These are phyloP conservation scores for Galeopsis tetrahit DNA, from an alignment of 257 asterid genomes.

Conservation along the genomic window DNA sequence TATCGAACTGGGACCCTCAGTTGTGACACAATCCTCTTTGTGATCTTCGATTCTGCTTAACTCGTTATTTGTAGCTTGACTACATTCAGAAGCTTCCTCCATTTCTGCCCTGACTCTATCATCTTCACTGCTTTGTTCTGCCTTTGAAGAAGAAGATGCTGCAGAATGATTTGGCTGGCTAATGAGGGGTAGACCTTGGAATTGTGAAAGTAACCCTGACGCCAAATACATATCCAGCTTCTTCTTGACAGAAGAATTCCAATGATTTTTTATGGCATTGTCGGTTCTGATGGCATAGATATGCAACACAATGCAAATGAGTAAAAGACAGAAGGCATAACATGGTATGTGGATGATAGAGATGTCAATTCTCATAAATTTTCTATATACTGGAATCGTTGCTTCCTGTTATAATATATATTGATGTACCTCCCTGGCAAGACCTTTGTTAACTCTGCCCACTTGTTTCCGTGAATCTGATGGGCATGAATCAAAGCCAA, in stretches of 20 bases:
- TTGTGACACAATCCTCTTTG: conserved; percentile 40
- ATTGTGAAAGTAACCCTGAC: conserved; percentile 79
- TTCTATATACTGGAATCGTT: conserved; percentile 27
- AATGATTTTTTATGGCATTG: conserved; percentile 91
- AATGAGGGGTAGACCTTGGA: conserved; percentile 55
- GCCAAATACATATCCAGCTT: conserved; percentile 81
- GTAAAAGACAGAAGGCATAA: conserved; percentile 27
- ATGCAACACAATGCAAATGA: conserved; percentile 30
- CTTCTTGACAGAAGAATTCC: conserved; percentile 96
- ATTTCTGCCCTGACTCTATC: conserved; percentile 59
- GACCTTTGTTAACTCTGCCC: conserved; percentile 92
- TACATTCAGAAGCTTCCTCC: conserved; percentile 76
- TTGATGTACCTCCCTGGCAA: conserved; percentile 84
- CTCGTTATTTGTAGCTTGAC: conserved; percentile 56
- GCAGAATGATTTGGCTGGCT: conserved; percentile 52
- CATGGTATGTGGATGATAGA: conserved; percentile 29
- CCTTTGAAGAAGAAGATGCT: conserved; percentile 59
- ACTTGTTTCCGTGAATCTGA: conserved; percentile 84
- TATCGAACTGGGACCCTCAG: conserved; percentile 45
- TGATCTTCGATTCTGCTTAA: conserved; percentile 42
- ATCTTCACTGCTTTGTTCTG: conserved; percentile 72
- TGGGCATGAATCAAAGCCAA: conserved; percentile 85
- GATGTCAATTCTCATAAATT: conserved; percentile 24
- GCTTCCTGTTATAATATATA: conserved; percentile 24
- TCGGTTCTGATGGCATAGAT: conserved; percentile 71